A percentile compares a stretch with the other conserved stretches of the same genome.
Evolutionary conservation across 2,329 filamentous ascomycete genomes (phyloP).

Genomic region (Alternaria incomplexa): DNA sequence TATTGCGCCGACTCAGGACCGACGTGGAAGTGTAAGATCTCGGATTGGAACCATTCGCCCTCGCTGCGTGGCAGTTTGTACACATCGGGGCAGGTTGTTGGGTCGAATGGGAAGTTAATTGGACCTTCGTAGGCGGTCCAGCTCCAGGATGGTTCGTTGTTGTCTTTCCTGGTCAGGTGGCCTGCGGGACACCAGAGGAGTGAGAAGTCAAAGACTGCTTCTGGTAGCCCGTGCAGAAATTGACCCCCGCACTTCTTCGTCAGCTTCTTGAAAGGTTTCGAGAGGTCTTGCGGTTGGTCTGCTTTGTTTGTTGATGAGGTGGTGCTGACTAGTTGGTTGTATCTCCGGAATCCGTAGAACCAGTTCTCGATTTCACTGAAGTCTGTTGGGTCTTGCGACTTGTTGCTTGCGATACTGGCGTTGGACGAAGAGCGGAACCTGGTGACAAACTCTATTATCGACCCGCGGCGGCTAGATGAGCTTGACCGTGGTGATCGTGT

Average conservation of each 20-base stretch:
- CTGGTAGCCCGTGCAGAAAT: conserved; percentile 40
- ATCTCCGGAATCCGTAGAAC: conserved; percentile 38
- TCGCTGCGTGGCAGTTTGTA: conserved; percentile 23
- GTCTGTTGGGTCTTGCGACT: conserved; percentile 23
- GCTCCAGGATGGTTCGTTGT: conserved; percentile 40
- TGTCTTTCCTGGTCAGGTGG: conserved; percentile 15
- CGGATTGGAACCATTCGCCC: conserved; percentile 38
- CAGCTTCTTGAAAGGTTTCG: conserved; percentile 30
- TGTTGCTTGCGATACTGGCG: conserved; percentile 23
- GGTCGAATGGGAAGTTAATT: conserved; percentile 44
- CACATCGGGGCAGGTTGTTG: conserved; percentile 39
- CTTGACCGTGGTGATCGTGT: conserved; percentile 33
- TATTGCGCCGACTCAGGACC: conserved; percentile 30
- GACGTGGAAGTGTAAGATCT: conserved; percentile 34
- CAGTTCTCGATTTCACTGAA: conserved; percentile 38
- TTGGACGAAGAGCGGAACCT: conserved; percentile 38
- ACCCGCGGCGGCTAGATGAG: conserved; percentile 25
- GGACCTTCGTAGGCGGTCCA: conserved; percentile 37
- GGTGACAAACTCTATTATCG: conserved; percentile 31
- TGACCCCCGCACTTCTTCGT: conserved; percentile 38
- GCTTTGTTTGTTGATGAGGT: conserved; percentile 19
- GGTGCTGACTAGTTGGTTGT: conserved; percentile 40
- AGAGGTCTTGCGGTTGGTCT: conserved; percentile 24
- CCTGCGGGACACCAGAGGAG: conserved; percentile 43
- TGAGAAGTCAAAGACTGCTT: conserved; percentile 40